Base-by-base conservation (phyloP, 2,329 filamentous ascomycete species). In the Raffaelea ambrosiae region DNA sequence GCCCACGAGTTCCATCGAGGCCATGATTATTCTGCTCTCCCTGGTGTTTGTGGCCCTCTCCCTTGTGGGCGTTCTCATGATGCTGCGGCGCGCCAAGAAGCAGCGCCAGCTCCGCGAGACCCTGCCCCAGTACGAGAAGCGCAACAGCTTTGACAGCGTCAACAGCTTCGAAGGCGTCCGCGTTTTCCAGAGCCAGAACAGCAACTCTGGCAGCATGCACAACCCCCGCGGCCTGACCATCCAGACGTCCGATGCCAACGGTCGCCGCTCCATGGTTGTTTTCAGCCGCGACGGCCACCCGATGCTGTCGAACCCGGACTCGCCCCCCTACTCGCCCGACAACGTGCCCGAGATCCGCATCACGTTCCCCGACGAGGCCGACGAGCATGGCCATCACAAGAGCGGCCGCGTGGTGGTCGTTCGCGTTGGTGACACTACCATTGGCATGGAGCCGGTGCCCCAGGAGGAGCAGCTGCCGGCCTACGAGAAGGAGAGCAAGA, bases 341-440 rank as follows among this genome's bases (percentile, higher is more conserved):
- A 84, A 86, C 56, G 77, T 97, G 23, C 93, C 93, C 19, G 87
- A 97, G 70, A 98, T 98, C 60, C 88, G 90, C 67, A 95, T 98
- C 66, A 97, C 93, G 33, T 97, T 98, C 73, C 93, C 93, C 16
- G 88, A 94, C 59, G 93, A 97, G 72, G 84, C 94, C 57, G 90
- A 96, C 61, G 86, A 88, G 56, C 72, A 79, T 47, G 91, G 91
- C 57, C 88, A 83, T 66, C 77, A 77, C 58, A 86, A 86, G 70
- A 88, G 84, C 55, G 91, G 91, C 31, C 83, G 90, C 29, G 89
- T 97, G 45, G 85, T 98, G 20, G 81, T 97, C 33, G 91, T 98
- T 48, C 81, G 88, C 46, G 88, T 97, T 45, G 89, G 90, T 53
- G 93, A 97, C 40, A 84, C 87, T 43, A 76, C 82, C 35, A 83